Conservation (phyloP, 805 yeast genomes). For the Dipodascus albidus region DNA sequence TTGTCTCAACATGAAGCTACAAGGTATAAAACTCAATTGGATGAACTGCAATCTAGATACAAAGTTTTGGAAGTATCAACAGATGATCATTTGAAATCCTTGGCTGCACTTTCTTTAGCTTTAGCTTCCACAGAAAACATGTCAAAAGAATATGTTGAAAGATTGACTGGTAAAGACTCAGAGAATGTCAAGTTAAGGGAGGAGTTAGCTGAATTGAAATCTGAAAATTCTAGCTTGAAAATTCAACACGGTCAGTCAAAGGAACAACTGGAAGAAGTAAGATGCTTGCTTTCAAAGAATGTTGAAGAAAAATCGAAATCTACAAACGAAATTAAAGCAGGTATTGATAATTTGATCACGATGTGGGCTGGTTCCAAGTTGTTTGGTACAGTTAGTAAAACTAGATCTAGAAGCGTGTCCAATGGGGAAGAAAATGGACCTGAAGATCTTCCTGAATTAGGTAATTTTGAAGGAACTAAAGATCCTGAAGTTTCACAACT, state of each 20-base stretch:
- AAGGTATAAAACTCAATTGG: slow-evolving; percentile 10
- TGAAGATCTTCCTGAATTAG: slow-evolving; percentile 3
- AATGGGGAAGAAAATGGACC: slow-evolving; percentile 1
- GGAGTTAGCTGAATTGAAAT: slow-evolving; percentile 10
- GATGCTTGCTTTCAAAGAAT: slow-evolving; percentile 9
- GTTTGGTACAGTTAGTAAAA: slow-evolving; percentile 1
- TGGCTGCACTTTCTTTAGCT: slow-evolving; percentile 18
- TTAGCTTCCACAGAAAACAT: slow-evolving; percentile 15
- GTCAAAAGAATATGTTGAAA: slow-evolving; percentile 12
- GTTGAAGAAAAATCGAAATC: slow-evolving; percentile 13
- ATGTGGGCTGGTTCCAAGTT: slow-evolving; percentile 17
- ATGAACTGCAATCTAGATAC: slow-evolving; percentile 4
- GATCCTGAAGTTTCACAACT: slow-evolving; percentile 5
- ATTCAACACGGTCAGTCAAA: slow-evolving; percentile 9
- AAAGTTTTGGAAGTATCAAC: slow-evolving; percentile 14
- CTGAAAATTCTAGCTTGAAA: slow-evolving; percentile 7
- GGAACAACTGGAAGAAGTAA: slow-evolving; percentile 13
- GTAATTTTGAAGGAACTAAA: background rate
- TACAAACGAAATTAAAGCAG: slow-evolving; percentile 13
- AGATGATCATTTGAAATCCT: slow-evolving; percentile 15
- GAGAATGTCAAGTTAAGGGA: slow-evolving; percentile 4
- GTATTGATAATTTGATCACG: slow-evolving; percentile 15
- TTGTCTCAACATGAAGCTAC: slow-evolving; percentile 11
- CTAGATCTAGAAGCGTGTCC: background rate
- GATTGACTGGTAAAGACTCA: slow-evolving; percentile 7